phyloP scores from a whole-genome alignment of 2,329 filamentous ascomycete species.

The Cadophora luteo-olivacea region DNA sequence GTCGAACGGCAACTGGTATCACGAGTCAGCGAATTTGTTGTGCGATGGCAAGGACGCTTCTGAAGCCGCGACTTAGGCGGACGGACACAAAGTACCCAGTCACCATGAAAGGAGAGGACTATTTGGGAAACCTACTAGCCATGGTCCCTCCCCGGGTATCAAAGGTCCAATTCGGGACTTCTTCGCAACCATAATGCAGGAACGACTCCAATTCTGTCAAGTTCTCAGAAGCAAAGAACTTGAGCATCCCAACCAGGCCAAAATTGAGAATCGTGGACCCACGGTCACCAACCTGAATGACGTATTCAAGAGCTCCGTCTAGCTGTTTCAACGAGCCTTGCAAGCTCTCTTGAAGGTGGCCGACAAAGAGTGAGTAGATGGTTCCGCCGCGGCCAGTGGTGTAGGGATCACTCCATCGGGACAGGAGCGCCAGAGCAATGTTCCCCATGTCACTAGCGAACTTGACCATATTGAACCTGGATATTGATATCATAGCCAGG shows the following conservation, averaged over 20 bases:
- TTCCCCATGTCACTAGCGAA: conserved; percentile 70
- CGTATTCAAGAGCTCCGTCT: conserved; percentile 70
- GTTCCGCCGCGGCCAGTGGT: conserved; percentile 73
- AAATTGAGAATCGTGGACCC: conserved; percentile 75
- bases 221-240: conserved; percentile 74
- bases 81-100: neutral
- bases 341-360: conserved; percentile 72
- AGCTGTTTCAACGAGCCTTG: conserved; percentile 63
- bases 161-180: conserved; percentile 73
- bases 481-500: conserved; percentile 69
- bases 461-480: conserved; percentile 73
- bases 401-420: conserved; percentile 67
- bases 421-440: conserved; percentile 68
- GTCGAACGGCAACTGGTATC: conserved; percentile 59
- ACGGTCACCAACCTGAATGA: conserved; percentile 71
- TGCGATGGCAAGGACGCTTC: too few relatives aligned
- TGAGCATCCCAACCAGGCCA: conserved; percentile 69
- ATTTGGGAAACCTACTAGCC: conserved; percentile 49
- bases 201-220: conserved; percentile 72
- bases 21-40: neutral
- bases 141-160: conserved; percentile 76
- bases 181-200: conserved; percentile 73
- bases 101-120: neutral
- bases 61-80: too few relatives aligned
- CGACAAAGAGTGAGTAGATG: conserved; percentile 72